phyloP scores from a whole-genome alignment of 2,329 filamentous ascomycete genomes.

The Magnaporthiopsis poae region DNA sequence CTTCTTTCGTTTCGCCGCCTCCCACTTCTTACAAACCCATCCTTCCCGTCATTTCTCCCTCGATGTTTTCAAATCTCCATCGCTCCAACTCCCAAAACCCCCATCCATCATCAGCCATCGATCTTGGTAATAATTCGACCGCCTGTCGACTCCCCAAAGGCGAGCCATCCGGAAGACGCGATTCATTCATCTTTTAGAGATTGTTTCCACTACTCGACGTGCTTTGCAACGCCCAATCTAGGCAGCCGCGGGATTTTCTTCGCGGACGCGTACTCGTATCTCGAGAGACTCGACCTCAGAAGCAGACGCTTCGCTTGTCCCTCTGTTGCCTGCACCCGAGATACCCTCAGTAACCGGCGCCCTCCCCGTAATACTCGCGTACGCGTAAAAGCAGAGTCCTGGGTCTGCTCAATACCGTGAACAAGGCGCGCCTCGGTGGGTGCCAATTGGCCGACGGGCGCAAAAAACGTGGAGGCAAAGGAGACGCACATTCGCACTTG shows the following conservation, averaged over 20 bases:
- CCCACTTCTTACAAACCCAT: background rate
- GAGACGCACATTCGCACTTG: background rate
- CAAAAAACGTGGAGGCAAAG: background rate
- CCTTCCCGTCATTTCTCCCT: background rate
- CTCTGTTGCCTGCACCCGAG: background rate
- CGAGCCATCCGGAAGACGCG: background rate
- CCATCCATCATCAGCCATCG: background rate
- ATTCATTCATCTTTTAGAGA: background rate
- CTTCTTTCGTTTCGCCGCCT: background rate
- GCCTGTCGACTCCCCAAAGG: background rate
- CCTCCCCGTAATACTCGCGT: background rate
- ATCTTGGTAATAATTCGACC: background rate
- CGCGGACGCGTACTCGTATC: background rate
- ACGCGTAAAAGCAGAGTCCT: background rate
- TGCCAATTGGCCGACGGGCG: background rate
- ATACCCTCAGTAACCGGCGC: background rate
- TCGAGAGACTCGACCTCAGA: background rate
- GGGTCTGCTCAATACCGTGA: background rate
- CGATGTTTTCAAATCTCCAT: background rate
- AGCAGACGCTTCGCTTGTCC: background rate
- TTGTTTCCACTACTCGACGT: background rate
- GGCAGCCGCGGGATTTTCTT: background rate
- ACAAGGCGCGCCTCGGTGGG: background rate
- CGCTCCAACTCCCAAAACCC: background rate
- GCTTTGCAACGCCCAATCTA: background rate